Base-by-base conservation (phyloP, 2,329 filamentous ascomycete species). In the Microdochium paspali region DNA sequence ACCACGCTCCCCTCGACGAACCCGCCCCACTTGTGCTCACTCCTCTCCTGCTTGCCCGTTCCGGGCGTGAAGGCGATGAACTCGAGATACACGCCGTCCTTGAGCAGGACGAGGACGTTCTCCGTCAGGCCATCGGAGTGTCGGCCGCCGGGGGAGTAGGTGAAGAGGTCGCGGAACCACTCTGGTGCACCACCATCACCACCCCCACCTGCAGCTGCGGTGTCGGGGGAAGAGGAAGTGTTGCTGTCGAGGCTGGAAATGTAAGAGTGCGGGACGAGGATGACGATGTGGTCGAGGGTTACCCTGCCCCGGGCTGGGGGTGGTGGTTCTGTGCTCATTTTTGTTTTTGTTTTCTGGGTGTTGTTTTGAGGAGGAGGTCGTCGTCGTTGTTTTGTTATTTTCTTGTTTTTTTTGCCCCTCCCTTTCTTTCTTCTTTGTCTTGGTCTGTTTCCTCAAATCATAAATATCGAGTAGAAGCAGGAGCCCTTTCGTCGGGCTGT, bases 21-120 rank as follows among this genome's bases (percentile, higher is more conserved):
- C 0, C 62, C 49, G 1, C 76, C 80, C 82, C 82, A 87, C 56
- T 75, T 76, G 56, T 85, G 80, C 1, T 64, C 62, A 3, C 18
- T n/a, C 35, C 35, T 20, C 18, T 61, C 54, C 4, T 66, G 63
- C 0, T 63, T 64, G 20, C 67, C 63, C 24, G 64, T 52, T 10
- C 61, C 71, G 20, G 74, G 60, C 44, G 78, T 66, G 58, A 85
- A 85, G 32, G 79, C 74, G 50, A 85, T 82, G 45, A 85, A 66
- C 57, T 87, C 82, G 46, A 87, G 66, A 62, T 86, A 86, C 21
- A 73, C 74, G 25, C 82, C 82, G 54, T 85, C 82, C 24, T 67
- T 56, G 50, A 87, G 75, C 13, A 83, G 63, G 20, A 85, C 73
- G 18, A 86, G 73, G 40, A 73, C 74, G 63, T 85, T 86, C 50